Evolutionary conservation across 257 asterid species (phyloP), one percentile per base, ranked within the genome.

Genomic region (Rauvolfia tetraphylla): DNA sequence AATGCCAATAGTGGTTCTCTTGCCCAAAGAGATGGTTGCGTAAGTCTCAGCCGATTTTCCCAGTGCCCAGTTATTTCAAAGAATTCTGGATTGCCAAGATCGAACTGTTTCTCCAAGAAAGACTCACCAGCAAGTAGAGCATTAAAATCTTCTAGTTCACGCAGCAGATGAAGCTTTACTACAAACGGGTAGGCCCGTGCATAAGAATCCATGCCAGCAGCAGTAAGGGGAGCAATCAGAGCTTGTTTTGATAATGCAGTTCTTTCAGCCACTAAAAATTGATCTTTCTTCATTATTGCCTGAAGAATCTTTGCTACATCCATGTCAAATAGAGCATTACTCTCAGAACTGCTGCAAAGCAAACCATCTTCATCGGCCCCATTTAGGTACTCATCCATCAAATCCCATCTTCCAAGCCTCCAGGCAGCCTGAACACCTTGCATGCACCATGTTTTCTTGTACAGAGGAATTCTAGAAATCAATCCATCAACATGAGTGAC

Each of bases 371-470:
- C 95, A 81, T 91, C 91, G 85, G 97, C 95, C 75, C 96, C 93
- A 61, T 68, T 80, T 73, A 95, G 86, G 79, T 95, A 95, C 83
- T 95, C 99, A 79, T 85, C 91, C 99, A 92, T 92, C 93, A 95
- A 85, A 80, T 95, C 99, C 99, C 99, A 95, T 87, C 90, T 91
- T 36, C 99, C 96, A 77, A 95, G 99, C 88, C 99, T 92, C 99
- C 99, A 95, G 71, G 99, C 99, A 83, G 99, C 99, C 86, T 95
- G 99, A 88, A 92, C 93, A 80, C 99, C 99, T 82, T 92, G 99
- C 80, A 90, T 95, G 82, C 99, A 95, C 99, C 99, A 95, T 65
- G 97, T 88, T 85, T 95, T 92, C 88, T 82, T 88, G 74, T 88
- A 83, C 81, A 86, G 74, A 75, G 97, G 95, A 84, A 87, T 83